phyloP scores from a whole-genome alignment of 306 rosid species.

The Heteromeles arbutifolia region DNA sequence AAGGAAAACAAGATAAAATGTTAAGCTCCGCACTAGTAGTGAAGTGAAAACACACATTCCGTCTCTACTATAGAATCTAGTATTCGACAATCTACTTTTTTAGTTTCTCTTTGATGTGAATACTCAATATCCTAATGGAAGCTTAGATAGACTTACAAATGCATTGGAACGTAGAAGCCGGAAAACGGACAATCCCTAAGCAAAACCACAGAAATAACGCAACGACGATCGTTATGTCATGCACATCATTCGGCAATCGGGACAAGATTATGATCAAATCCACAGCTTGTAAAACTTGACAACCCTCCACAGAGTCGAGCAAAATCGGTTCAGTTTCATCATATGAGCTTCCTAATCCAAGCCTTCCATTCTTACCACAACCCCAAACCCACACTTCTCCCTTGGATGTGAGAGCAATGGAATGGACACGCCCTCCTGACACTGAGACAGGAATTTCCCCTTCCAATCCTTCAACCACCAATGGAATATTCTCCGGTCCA shows the following conservation, averaged over 20 bases:
- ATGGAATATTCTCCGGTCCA: slow-evolving; percentile 49
- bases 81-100: neutral
- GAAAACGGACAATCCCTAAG: neutral
- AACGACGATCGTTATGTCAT: neutral
- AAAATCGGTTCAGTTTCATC: slow-evolving; percentile 64
- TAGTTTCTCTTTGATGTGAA: neutral
- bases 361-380: slow-evolving; percentile 79
- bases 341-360: slow-evolving; percentile 67
- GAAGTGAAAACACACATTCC: neutral
- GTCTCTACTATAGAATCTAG: neutral
- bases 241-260: slow-evolving; percentile 52
- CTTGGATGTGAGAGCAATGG: slow-evolving; percentile 56
- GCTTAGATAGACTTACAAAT: neutral
- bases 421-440: slow-evolving; percentile 84
- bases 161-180: neutral
- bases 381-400: slow-evolving; percentile 94
- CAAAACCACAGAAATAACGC: neutral
- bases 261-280: slow-evolving; percentile 80
- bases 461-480: slow-evolving; percentile 46
- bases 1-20: neutral
- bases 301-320: slow-evolving; percentile 57
- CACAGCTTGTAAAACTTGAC: slow-evolving; percentile 73
- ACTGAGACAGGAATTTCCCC: slow-evolving; percentile 55
- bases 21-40: neutral
- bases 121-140: neutral